Base-by-base conservation (phyloP, 2,329 filamentous ascomycete species). In the Epichloe typhina region DNA sequence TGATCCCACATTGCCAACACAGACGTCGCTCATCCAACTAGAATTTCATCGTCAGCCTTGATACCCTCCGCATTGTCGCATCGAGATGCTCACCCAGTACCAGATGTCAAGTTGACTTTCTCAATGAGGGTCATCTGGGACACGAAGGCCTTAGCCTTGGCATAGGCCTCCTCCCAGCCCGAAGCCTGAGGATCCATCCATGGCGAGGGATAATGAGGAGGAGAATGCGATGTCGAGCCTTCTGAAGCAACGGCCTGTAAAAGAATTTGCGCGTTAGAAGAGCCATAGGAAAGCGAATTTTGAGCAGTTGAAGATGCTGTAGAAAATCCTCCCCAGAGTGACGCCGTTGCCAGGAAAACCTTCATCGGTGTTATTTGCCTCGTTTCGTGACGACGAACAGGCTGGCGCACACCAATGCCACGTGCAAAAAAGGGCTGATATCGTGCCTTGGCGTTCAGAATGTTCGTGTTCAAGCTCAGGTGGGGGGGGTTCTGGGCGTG, bases 51-150 rank as follows among this genome's bases (percentile, higher is more conserved):
- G 46, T 55, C 37, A 56, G 19, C 15, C 12, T 3, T 23, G n/a
- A 7, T 19, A 13, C 5, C 13, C n/a, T 41, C 44, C 40, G 23
- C n/a, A 8, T 19, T 17, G 38, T 35, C 26, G 31, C 13, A 3
- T 17, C 13, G 69, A 7, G 26, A 33, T 21, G 26, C 81, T 66
- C 69, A 91, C 79, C 89, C 89, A 56, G 85, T 79, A 65, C 91
- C 91, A 0, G 90, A 96, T 2, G 91, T 97, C 56, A 98, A 66
- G 66, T 97, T 97, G 67, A 97, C 88, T 71, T 95, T 96, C 66
- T 96, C 90, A 9, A 82, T 63, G 37, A 95, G 74, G 0, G 88
- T 95, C 68, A 95, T 69, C 63, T 89, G 82, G 9, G 84, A 84
- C 44, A 96, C 88, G 60, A 95, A 91, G 3, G 75, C 79, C 57